Percentiles rank a stretch among this genome's conserved stretches.
These are phyloP conservation scores for Kernera saxatilis DNA, from an alignment of 345 rosid genomes.

Conservation along the genomic window DNA sequence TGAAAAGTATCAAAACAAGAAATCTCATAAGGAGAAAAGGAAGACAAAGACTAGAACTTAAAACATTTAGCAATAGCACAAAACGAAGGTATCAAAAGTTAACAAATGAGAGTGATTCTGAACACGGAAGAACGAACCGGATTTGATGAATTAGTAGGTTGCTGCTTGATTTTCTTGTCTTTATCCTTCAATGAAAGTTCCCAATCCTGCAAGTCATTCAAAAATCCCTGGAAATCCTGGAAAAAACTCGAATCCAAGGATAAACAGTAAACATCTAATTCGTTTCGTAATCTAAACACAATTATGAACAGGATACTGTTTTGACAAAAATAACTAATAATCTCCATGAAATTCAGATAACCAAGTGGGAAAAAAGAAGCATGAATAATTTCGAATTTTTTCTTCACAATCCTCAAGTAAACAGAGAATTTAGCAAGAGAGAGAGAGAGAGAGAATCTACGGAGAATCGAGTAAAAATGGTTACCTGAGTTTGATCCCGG, in stretches of 20 bases:
- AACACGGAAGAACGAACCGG: slow-evolving; percentile 28
- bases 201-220: slow-evolving; percentile 98
- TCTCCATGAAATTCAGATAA: not conserved
- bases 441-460: not conserved
- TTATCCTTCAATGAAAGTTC: slow-evolving; percentile 56
- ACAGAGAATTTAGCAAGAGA: not conserved
- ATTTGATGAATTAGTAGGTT: slow-evolving; percentile 31
- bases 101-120: not conserved
- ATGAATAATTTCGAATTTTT: not conserved
- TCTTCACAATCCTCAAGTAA: not conserved
- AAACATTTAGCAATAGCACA: not conserved
- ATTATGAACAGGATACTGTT: too few relatives aligned
- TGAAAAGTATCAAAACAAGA: slow-evolving; percentile 12
- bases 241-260: slow-evolving; percentile 4
- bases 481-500: slow-evolving; percentile 62
- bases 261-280: slow-evolving; percentile 2
- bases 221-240: slow-evolving; percentile 87
- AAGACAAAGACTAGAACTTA: not conserved
- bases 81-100: not conserved
- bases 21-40: not conserved
- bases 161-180: slow-evolving; percentile 58
- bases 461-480: not conserved
- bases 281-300: not conserved
- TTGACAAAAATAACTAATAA: too few relatives aligned
- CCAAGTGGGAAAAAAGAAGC: not conserved